Percentiles rank a stretch among this genome's conserved stretches.
These are phyloP conservation scores for Macrocybe gigantea DNA, from an alignment of 768 basidiomycete genomes.

Conservation along the genomic window DNA sequence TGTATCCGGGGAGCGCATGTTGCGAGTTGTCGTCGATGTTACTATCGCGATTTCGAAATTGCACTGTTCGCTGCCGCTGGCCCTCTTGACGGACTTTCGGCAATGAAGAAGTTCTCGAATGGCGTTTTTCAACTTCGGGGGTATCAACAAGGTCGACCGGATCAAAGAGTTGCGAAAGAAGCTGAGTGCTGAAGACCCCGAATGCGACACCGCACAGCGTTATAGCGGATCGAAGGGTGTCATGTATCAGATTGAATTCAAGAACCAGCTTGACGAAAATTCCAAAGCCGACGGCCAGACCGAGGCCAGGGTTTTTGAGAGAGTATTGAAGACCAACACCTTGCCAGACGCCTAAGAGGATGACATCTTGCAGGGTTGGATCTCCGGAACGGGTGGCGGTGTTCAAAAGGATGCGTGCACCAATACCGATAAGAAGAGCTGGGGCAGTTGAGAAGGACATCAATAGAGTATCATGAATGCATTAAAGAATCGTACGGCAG, in stretches of 20 bases:
- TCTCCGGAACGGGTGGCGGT: conserved; percentile 42
- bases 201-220: conserved; percentile 63
- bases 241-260: conserved; percentile 54
- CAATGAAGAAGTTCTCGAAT: conserved; percentile 22
- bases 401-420: conserved; percentile 66
- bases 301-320: conserved; percentile 47
- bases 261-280: conserved; percentile 57
- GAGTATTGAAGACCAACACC: conserved; percentile 70
- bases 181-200: conserved; percentile 66
- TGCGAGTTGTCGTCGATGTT: conserved; percentile 25
- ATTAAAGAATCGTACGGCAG: conserved; percentile 7
- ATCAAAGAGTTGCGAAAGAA: conserved; percentile 62
- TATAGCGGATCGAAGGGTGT: conserved; percentile 48
- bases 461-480: conserved; percentile 10
- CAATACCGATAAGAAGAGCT: conserved; percentile 69
- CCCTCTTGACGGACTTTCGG: conserved; percentile 9
- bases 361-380: conserved; percentile 47
- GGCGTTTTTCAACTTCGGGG: conserved; percentile 10
- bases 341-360: conserved; percentile 71
- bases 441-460: conserved; percentile 49
- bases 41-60: conserved; percentile 38
- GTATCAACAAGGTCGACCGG: conserved; percentile 27
- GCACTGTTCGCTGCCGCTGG: conserved; percentile 37
- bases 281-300: conserved; percentile 48
- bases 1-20: conserved; percentile 20